Evolutionary conservation across 768 basidiomycete species (phyloP), one percentile per base, ranked within the genome.

Genomic region (Phlebiopsis gigantea): DNA sequence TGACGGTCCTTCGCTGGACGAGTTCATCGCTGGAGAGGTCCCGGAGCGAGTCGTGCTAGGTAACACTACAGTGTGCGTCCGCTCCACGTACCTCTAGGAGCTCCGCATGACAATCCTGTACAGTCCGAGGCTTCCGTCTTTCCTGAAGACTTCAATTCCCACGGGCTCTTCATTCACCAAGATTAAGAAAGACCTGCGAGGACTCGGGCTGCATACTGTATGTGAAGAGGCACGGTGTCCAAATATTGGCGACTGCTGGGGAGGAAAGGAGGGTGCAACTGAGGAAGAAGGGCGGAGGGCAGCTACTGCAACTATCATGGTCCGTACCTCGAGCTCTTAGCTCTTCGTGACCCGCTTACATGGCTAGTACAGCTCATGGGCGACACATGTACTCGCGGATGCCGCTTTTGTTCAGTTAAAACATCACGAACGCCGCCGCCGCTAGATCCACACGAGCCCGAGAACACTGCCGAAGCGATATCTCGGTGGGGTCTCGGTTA

Each of bases 181-280:
- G 66, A 98, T 99, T 61, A 98, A 96, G 80, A 90, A 88, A 62
- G 97, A 99, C 71, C 78, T 99, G 14, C 79, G 97, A 52, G 96
- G 95, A 1, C 80, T 99, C 1, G 83, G 83, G 7, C 76, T 99
- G 47, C 93, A 97, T 66, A 99, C 97, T 0, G 97, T 99, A 1
- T 99, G 97, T 66, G 97, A 99, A 72, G 97, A 99, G 70, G 97
- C 97, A 31, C 81, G 95, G 60, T 99, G 97, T 76, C 97, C 97
- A 0, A 99, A 99, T 66, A 98, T 99, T 55, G 97, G 96, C n/a
- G 96, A 98, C 66, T 99, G 97, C 66, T 99, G 97, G 97, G 93
- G 97, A 42, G 94, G 94, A 8, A 86, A 85, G 65, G 76, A 81
- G 29, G 81, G 77, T 47, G 76, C 71, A 42, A 83, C 80, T 6